phyloP scores from a whole-genome alignment of 805 yeast genomes.

The Saccharomycopsis microspora region DNA sequence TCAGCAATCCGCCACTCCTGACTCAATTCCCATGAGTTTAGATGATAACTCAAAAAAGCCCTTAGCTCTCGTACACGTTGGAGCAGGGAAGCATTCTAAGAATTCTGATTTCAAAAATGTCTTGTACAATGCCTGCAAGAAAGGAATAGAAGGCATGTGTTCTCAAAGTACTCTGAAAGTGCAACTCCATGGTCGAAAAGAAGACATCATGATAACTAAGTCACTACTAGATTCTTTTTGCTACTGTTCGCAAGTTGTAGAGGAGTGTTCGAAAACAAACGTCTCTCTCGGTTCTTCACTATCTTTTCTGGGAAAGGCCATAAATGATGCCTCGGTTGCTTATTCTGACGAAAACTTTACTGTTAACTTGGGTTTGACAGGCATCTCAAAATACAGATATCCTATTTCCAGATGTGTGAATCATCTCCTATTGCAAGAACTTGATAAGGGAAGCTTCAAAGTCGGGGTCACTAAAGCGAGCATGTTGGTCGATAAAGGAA shows the following conservation, averaged over 20 bases:
- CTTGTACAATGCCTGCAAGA: too few relatives aligned
- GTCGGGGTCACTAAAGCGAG: constrained; percentile 11
- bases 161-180: too few relatives aligned
- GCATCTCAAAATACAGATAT: constrained; percentile 9
- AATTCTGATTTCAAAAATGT: too few relatives aligned
- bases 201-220: too few relatives aligned
- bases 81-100: too few relatives aligned
- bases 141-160: too few relatives aligned
- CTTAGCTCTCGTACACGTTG: too few relatives aligned
- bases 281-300: constrained; percentile 25
- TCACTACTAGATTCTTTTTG: background rate
- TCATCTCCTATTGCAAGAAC: background rate
- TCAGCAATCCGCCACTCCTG: too few relatives aligned
- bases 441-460: background rate
- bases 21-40: too few relatives aligned
- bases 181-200: too few relatives aligned
- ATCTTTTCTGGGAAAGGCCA: constrained; percentile 25
- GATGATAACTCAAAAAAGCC: too few relatives aligned
- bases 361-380: background rate
- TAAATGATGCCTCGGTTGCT: constrained; percentile 28
- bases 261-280: constrained; percentile 4
- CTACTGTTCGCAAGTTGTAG: constrained; percentile 2
- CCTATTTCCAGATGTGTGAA: constrained; percentile 13
- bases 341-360: background rate
- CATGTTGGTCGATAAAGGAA: constrained; percentile 8